A percentile compares a stretch with the other conserved stretches of the same genome.
Evolutionary conservation across 2,329 filamentous ascomycete genomes (phyloP).

Genomic region (Ustilaginoidea virens): DNA sequence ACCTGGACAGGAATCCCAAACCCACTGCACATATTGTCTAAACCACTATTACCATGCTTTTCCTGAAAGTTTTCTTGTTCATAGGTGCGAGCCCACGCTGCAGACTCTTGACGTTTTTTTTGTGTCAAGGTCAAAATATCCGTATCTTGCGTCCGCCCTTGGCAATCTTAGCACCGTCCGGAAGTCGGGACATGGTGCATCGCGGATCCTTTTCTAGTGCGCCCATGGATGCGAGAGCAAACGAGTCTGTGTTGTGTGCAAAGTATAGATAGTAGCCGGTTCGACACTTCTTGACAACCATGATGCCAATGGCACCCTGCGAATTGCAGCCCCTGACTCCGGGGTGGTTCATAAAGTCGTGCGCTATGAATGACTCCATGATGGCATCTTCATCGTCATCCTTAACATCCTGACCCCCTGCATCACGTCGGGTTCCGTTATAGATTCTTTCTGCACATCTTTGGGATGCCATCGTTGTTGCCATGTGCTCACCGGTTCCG

Average conservation of each 20-base stretch:
- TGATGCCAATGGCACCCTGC: slow-evolving; percentile 75
- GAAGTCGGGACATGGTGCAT: slow-evolving; percentile 76
- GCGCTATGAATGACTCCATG: slow-evolving; percentile 59
- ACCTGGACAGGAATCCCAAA: too few species aligned
- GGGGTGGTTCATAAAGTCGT: slow-evolving; percentile 89
- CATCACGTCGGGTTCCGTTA: slow-evolving; percentile 44
- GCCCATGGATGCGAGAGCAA: slow-evolving; percentile 79
- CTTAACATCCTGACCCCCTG: slow-evolving; percentile 44
- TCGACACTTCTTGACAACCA: slow-evolving; percentile 73
- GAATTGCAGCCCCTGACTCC: slow-evolving; percentile 69
- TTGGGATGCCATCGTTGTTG: slow-evolving; percentile 80
- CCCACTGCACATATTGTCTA: too few species aligned
- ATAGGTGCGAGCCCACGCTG: too few species aligned
- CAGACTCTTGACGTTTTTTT: too few species aligned
- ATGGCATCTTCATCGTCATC: slow-evolving; percentile 64
- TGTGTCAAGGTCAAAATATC: slow-evolving; percentile 17
- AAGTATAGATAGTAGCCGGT: slow-evolving; percentile 76
- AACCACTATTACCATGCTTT: too few species aligned
- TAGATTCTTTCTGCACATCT: slow-evolving; percentile 79
- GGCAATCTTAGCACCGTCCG: slow-evolving; percentile 34
- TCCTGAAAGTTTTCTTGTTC: too few species aligned
- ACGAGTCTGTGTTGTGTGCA: slow-evolving; percentile 86
- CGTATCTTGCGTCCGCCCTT: slow-evolving; percentile 37
- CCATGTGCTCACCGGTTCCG: slow-evolving; percentile 96
- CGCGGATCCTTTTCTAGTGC: slow-evolving; percentile 58